phyloP scores from a whole-genome alignment of 2,329 filamentous ascomycete genomes.

The Penicillium sp. region DNA sequence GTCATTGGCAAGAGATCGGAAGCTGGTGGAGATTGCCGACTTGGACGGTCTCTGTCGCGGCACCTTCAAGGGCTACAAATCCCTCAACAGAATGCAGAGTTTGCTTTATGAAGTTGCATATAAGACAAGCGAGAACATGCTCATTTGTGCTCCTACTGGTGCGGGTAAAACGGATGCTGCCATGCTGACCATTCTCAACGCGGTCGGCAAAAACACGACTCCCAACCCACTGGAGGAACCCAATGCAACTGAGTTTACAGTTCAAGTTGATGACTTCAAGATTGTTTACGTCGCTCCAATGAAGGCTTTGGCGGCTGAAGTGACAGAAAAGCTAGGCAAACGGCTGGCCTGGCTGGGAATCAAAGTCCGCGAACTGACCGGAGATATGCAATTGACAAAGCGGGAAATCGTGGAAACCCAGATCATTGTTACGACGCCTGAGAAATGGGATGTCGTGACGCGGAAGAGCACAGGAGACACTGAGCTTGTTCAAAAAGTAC shows the following conservation, averaged over 20 bases:
- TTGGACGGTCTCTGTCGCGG: constrained; percentile 84
- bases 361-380: constrained; percentile 88
- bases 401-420: constrained; percentile 93
- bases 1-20: constrained; percentile 68
- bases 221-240: constrained; percentile 77
- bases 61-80: constrained; percentile 94
- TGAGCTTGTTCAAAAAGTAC: constrained; percentile 94
- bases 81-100: constrained; percentile 97
- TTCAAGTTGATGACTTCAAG: constrained; percentile 89
- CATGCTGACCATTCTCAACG: constrained; percentile 92
- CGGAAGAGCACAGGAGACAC: constrained; percentile 96
- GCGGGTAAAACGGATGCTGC: constrained; percentile 98
- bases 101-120: constrained; percentile 94
- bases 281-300: constrained; percentile 98
- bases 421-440: constrained; percentile 96
- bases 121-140: constrained; percentile 95
- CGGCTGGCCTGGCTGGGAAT: constrained; percentile 91
- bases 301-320: constrained; percentile 95
- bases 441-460: constrained; percentile 99
- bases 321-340: constrained; percentile 91
- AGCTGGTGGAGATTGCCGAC: constrained; percentile 73
- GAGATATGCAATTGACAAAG: constrained; percentile 98
- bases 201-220: constrained; percentile 77
- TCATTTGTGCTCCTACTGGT: constrained; percentile 96
- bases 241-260: constrained; percentile 72